Evolutionary conservation across 2,329 filamentous ascomycete species (phyloP).

Genomic region (Lecanicillium sp.): DNA sequence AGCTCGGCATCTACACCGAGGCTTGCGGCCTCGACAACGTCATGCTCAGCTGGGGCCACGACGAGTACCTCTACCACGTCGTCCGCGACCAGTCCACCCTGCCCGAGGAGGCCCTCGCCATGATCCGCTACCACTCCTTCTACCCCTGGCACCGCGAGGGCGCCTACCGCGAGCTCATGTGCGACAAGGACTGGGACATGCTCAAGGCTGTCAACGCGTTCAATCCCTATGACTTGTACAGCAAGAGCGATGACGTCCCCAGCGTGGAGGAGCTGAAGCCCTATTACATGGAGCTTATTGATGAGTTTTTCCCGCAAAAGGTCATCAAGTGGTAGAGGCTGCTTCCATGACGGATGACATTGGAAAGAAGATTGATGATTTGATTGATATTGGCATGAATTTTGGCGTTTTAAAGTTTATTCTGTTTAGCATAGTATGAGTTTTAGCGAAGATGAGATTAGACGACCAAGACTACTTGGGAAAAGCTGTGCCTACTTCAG

Average conservation of each 20-base stretch:
- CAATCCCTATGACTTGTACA: conserved; percentile 88
- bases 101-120: conserved; percentile 75
- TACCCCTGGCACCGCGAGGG: conserved; percentile 85
- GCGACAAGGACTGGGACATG: conserved; percentile 72
- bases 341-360: neutral
- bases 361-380: neutral
- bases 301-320: conserved; percentile 33
- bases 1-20: conserved; percentile 71
- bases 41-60: conserved; percentile 86
- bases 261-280: conserved; percentile 67
- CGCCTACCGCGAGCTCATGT: conserved; percentile 77
- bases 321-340: conserved; percentile 28
- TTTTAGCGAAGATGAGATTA: no score
- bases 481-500: no score
- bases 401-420: no score
- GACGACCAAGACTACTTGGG: no score
- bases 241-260: conserved; percentile 79
- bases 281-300: conserved; percentile 35
- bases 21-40: conserved; percentile 80
- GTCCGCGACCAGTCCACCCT: conserved; percentile 75
- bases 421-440: no score
- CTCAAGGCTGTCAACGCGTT: conserved; percentile 75
- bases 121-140: conserved; percentile 91
- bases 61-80: conserved; percentile 82
- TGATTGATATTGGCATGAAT: neutral